Evolutionary conservation across 2,329 filamentous ascomycete species (phyloP), one percentile per base, ranked within the genome.

Genomic region (Talaromyces sp.): DNA sequence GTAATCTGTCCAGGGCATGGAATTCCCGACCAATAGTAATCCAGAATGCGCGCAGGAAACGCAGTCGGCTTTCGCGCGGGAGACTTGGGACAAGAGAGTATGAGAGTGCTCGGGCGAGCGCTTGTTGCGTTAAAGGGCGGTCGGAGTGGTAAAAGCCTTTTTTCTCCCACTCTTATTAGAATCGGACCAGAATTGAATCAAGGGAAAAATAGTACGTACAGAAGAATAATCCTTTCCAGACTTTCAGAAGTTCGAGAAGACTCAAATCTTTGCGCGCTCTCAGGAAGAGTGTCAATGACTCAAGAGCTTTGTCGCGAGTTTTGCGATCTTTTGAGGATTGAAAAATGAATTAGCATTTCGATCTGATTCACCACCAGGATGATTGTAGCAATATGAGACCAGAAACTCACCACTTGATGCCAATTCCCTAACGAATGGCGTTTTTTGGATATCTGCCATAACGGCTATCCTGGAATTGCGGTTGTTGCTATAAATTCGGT

Each of bases 181-280:
- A 31, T 1, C 5, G 17, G 53, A 52, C 19, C 25, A 19, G 9
- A 48, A 28, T 22, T 33, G 55, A 25, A 54, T 36, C n/a, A 21
- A 17, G 45, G 41, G 36, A 19, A n/a, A 35, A 11, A 4, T 21
- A 3, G 19, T n/a, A 63, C 77, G 56, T 77, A 82, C 83, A 85
- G 80, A 91, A 97, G 79, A 94, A 97, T 19, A 97, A 83, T 5
- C 91, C 93, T 71, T 95, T 96, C 91, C 91, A 96, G 63, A 97
- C 83, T 78, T 96, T 96, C 61, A 93, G 80, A 52, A 90, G 79
- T 63, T 96, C 91, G 64, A 88, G 73, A 40, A 83, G 78, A 17
- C 83, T 77, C 61, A 97, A 83, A 56, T 81, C 72, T 56, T 73
- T 78, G 66, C 83, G 81, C 61, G 83, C 80, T 61, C 84, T 81